Evolutionary conservation across 345 rosid species (phyloP).

Genomic region (Euphorbia pulcherrima): DNA sequence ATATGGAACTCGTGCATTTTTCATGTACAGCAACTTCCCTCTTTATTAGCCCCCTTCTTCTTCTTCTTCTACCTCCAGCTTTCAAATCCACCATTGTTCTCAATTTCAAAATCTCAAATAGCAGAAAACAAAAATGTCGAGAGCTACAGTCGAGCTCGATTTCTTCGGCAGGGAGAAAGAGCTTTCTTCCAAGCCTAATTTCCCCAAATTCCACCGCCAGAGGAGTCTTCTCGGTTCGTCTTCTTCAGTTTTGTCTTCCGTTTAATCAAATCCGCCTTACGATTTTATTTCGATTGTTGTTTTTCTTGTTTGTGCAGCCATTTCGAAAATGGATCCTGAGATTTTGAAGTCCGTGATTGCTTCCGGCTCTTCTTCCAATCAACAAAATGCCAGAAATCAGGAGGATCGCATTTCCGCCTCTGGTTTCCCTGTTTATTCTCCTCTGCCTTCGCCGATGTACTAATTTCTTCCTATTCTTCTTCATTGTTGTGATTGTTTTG

Average conservation of each 20-base stretch:
- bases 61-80: constrained; percentile 10
- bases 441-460: constrained; percentile 41
- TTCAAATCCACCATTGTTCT: not conserved
- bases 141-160: constrained; percentile 59
- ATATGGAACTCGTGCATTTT: constrained; percentile 25
- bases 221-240: constrained; percentile 63
- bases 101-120: not conserved
- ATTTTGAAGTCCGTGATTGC: constrained; percentile 66
- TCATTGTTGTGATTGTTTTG: not conserved
- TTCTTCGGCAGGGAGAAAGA: constrained; percentile 59
- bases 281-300: not conserved
- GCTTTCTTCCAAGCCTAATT: constrained; percentile 38
- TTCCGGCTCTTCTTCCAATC: constrained; percentile 34
- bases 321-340: constrained; percentile 78
- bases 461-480: not conserved
- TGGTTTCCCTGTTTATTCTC: constrained; percentile 33
- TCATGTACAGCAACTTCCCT: not conserved
- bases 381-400: constrained; percentile 13
- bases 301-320: constrained; percentile 36
- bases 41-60: not conserved
- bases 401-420: constrained; percentile 31
- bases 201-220: constrained; percentile 50
- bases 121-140: constrained; percentile 32
- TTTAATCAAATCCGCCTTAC: too few species aligned
- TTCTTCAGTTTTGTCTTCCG: too few species aligned